Evolutionary conservation across 225 moss, liverwort and hornwort genomes (phyloP).

Genomic region (Rhytidiadelphus loreus): DNA sequence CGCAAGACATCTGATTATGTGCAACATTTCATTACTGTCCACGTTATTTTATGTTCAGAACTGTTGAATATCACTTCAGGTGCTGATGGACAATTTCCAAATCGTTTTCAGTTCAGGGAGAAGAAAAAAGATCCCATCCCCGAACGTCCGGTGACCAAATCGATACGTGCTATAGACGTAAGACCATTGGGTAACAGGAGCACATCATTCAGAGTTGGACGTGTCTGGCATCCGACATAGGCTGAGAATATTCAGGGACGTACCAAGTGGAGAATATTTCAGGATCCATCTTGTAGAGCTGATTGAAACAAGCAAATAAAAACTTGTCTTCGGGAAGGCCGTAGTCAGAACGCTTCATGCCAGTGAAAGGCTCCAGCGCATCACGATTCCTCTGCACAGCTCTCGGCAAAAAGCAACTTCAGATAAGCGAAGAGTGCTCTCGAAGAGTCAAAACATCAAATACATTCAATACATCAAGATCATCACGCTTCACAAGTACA

Average conservation of each 20-base stretch:
- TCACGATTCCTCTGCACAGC: slow-evolving; percentile 72
- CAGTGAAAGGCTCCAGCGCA: slow-evolving; percentile 61
- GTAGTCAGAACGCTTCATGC: slow-evolving; percentile 79
- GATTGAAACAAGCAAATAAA: slow-evolving; percentile 97
- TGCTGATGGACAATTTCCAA: neutral
- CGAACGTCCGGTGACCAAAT: neutral
- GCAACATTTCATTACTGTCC: neutral
- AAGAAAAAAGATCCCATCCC: neutral
- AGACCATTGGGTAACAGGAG: neutral
- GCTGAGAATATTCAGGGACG: neutral
- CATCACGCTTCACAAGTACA: neutral
- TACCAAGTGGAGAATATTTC: slow-evolving; percentile 92
- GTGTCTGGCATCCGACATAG: neutral
- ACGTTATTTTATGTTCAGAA: neutral
- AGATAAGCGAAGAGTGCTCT: neutral
- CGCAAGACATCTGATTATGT: neutral
- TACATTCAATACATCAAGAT: neutral
- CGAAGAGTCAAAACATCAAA: neutral
- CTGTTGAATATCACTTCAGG: neutral
- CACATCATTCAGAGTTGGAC: neutral
- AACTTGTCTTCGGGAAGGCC: slow-evolving; percentile 89
- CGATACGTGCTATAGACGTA: neutral
- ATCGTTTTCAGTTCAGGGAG: neutral
- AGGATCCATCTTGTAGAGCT: slow-evolving; percentile 99
- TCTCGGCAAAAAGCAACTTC: neutral